Base-by-base conservation (phyloP, 345 rosid genomes). In the Populus davidiana region DNA sequence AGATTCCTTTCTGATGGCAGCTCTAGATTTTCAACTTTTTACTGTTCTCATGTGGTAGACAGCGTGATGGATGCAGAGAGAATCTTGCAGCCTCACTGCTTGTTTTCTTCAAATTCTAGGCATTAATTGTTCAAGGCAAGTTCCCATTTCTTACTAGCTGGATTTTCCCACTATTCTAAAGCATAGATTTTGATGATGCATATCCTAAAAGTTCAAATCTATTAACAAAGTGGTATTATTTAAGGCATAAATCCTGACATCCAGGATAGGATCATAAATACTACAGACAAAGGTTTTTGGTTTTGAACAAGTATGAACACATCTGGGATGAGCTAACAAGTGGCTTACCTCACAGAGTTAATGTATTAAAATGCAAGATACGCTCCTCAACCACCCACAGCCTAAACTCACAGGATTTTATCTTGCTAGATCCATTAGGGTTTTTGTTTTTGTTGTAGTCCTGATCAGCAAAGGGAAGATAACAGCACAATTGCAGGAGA, bases 61-160 rank as follows among this genome's bases (percentile, higher is more conserved):
- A 82, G 49, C 63, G 76, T 49, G 38, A 68, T 72, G 72, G 31
- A 36, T 33, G 71, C 67, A 33, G 49, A 61, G 39, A 71, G 77
- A 72, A 75, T 78, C 71, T 39, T 67, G 29, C 66, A 38, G 73
- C 70, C 21, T 35, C 47, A 23, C 21, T 41, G 2, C 49, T 39
- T 61, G 20, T 50, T 52, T 49, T 8, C 54, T n/a, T 39, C 9
- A 2, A 23, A 17, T 25, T 36, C 63, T 8, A 12, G 1, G 44
- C 25, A n/a, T 44, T 3, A 38, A 68, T 39, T 11, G 10, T 62
- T 61, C 0, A n/a, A 61, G 31, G 65, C 54, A 49, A 1, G 20
- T 17, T 14, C 50, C 18, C 54, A 49, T 5, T 41, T 41, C 2
- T 44, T 44, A 44, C 50, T 44, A n/a, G 7, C 27, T 59, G 64